These are phyloP conservation scores for Trichoderma gracile DNA, from an alignment of 2,329 filamentous ascomycete genomes.

Conservation along the genomic window DNA sequence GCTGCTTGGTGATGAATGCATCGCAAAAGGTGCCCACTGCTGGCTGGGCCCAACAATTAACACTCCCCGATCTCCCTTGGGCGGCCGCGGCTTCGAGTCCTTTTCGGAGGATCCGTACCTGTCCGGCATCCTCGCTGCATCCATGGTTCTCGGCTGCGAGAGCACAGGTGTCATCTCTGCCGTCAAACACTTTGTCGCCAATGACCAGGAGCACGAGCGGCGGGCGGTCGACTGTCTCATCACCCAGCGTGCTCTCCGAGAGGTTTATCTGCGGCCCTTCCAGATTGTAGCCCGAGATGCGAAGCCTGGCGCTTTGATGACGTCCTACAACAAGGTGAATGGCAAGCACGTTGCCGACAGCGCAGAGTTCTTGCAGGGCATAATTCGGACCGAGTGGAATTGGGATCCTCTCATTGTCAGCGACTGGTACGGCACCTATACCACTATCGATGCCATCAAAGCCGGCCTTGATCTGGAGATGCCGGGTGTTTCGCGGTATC, in stretches of 20 bases:
- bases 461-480: constrained; percentile 14
- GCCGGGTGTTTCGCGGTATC: constrained; percentile 12
- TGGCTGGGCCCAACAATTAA: constrained; percentile 14
- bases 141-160: constrained; percentile 3
- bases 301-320: constrained; percentile 9
- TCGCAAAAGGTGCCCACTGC: constrained; percentile 11
- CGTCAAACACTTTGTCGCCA: constrained; percentile 15
- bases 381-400: background rate
- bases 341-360: constrained; percentile 9
- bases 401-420: constrained; percentile 15
- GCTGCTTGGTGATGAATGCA: constrained; percentile 9
- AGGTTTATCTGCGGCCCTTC: constrained; percentile 5
- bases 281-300: constrained; percentile 12
- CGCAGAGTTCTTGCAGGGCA: background rate
- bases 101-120: constrained; percentile 10
- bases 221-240: constrained; percentile 14
- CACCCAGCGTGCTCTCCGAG: constrained; percentile 1
- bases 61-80: constrained; percentile 7
- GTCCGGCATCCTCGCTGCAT: constrained; percentile 3
- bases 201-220: constrained; percentile 13
- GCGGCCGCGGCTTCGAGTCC: constrained; percentile 9
- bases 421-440: constrained; percentile 12
- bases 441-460: constrained; percentile 4
- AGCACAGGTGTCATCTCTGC: constrained; percentile 4
- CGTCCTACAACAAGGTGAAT: constrained; percentile 16